Percentiles rank a stretch among this genome's conserved stretches.
Conservation (phyloP, 495 filamentous ascomycete genomes). For the Jackrogersella minutella region DNA sequence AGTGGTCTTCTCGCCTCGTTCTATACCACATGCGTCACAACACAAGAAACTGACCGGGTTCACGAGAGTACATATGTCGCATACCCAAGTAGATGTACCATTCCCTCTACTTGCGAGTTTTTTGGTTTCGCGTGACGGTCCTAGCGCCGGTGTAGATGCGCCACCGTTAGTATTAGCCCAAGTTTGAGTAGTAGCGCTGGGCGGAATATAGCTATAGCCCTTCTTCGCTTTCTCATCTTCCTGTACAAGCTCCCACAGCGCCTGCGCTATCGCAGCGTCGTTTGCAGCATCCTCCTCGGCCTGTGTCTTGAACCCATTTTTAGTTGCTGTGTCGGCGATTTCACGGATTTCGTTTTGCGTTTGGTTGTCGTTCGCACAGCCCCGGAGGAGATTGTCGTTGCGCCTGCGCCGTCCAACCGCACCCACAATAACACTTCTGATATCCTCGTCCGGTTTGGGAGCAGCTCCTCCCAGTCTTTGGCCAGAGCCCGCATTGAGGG, state of each 20-base stretch:
- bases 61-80: slow-evolving; percentile 80
- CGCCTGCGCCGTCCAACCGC: slow-evolving; percentile 75
- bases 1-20: slow-evolving; percentile 60
- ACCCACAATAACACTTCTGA: slow-evolving; percentile 76
- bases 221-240: slow-evolving; percentile 76
- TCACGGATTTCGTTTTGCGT: slow-evolving; percentile 64
- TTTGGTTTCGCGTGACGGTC: not conserved
- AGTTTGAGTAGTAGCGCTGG: slow-evolving; percentile 38
- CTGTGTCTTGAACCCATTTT: slow-evolving; percentile 80
- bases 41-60: slow-evolving; percentile 74
- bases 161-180: not conserved
- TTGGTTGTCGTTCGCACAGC: slow-evolving; percentile 77
- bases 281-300: slow-evolving; percentile 91
- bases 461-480: slow-evolving; percentile 74
- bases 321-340: slow-evolving; percentile 70
- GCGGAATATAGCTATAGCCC: slow-evolving; percentile 69
- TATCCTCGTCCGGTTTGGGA: slow-evolving; percentile 70
- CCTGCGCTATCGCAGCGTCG: slow-evolving; percentile 86
- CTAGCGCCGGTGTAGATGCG: not conserved
- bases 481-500: slow-evolving; percentile 68
- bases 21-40: slow-evolving; percentile 81
- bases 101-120: slow-evolving; percentile 8
- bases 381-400: slow-evolving; percentile 65
- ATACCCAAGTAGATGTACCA: slow-evolving; percentile 66
- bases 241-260: slow-evolving; percentile 80